These are phyloP conservation scores for Gleditsia sinensis DNA, from an alignment of 306 rosid species.

Conservation along the genomic window DNA sequence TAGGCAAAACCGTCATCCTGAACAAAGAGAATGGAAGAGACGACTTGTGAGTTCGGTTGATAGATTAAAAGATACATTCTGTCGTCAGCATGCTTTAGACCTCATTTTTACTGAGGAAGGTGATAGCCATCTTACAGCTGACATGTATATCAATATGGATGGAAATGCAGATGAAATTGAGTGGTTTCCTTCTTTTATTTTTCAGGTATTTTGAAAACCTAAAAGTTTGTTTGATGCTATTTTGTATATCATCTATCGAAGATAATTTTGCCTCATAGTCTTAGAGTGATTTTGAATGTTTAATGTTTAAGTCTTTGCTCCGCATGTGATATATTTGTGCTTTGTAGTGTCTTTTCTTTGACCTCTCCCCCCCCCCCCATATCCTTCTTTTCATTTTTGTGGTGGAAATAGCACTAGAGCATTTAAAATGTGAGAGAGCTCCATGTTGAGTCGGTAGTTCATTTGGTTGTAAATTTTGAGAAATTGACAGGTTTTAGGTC, in stretches of 20 bases:
- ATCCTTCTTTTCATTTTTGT: background rate
- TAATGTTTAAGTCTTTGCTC: slow-evolving; percentile 6
- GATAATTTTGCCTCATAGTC: background rate
- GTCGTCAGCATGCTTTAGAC: slow-evolving; percentile 93
- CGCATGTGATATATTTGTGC: slow-evolving; percentile 13
- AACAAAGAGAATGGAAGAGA: slow-evolving; percentile 98
- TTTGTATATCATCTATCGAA: slow-evolving; percentile 8
- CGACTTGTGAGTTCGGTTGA: slow-evolving; percentile 85
- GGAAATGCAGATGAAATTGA: slow-evolving; percentile 80
- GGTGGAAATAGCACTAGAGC: background rate
- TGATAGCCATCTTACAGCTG: slow-evolving; percentile 92
- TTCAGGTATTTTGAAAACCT: slow-evolving; percentile 64
- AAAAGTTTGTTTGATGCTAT: background rate
- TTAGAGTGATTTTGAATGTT: slow-evolving; percentile 18
- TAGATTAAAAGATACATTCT: slow-evolving; percentile 88
- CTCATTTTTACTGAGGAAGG: slow-evolving; percentile 96
- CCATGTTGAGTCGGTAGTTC: slow-evolving; percentile 12
- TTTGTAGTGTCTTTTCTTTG: background rate
- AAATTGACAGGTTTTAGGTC: background rate
- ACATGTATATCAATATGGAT: slow-evolving; percentile 87
- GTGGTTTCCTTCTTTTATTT: slow-evolving; percentile 85
- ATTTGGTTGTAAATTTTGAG: background rate
- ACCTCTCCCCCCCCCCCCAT: background rate
- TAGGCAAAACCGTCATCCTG: slow-evolving; percentile 97
- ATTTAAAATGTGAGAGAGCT: slow-evolving; percentile 17